These are phyloP conservation scores for Pythium pyrilobum DNA, from an alignment of 352 stramenopile species.

Conservation along the genomic window DNA sequence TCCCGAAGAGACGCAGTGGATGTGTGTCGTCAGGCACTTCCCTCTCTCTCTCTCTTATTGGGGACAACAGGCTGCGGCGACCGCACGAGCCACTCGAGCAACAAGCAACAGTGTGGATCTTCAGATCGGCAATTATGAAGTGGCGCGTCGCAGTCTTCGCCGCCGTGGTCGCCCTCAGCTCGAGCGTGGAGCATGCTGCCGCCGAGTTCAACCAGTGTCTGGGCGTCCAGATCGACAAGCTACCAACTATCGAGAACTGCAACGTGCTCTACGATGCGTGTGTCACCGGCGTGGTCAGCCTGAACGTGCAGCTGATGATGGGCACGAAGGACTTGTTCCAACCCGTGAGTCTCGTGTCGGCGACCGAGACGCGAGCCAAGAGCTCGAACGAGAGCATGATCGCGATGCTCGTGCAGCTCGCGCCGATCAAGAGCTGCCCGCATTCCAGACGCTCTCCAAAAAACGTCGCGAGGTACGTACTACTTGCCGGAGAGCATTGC, in stretches of 20 bases:
- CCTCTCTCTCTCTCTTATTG: too few species aligned
- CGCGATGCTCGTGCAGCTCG: constrained; percentile 51
- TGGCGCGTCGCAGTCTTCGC: background rate
- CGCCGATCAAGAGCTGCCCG: constrained; percentile 33
- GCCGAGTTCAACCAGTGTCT: constrained; percentile 48
- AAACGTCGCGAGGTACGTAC: too few species aligned
- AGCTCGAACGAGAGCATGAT: constrained; percentile 35
- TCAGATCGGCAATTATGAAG: constrained; percentile 8
- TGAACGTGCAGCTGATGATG: constrained; percentile 46
- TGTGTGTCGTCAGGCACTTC: background rate
- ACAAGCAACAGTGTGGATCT: too few species aligned
- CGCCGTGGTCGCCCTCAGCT: background rate
- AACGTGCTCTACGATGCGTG: constrained; percentile 40
- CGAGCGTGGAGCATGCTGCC: background rate
- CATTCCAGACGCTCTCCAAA: background rate
- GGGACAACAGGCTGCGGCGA: too few species aligned
- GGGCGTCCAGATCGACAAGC: constrained; percentile 36
- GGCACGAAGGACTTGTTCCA: constrained; percentile 20
- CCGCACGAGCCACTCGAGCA: too few species aligned
- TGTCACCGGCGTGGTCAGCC: constrained; percentile 33
- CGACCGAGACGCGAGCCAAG: constrained; percentile 42
- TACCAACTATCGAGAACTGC: constrained; percentile 30
- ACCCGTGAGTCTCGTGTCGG: constrained; percentile 58
- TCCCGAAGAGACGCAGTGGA: constrained; percentile 1
- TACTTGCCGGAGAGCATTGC: background rate